Evolutionary conservation across 441 rosid species (phyloP).

Genomic region (Breynia disticha): DNA sequence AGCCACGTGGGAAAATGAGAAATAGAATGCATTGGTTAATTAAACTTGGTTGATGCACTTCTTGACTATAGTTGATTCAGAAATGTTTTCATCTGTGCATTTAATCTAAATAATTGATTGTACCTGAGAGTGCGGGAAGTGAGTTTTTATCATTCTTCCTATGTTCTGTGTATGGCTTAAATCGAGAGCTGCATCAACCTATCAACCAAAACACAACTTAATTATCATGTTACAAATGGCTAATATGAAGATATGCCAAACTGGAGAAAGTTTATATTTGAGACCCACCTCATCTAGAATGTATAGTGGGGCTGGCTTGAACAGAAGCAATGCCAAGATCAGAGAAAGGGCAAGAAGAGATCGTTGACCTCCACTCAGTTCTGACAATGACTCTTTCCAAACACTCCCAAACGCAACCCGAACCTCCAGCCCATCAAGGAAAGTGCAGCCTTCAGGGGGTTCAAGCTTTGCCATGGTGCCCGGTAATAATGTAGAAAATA

Average conservation of each 20-base stretch:
- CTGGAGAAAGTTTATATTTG: background rate
- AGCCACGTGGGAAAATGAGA: too few relatives aligned
- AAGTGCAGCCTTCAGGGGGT: constrained; percentile 88
- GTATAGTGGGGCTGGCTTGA: constrained; percentile 98
- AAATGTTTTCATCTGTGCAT: too few relatives aligned
- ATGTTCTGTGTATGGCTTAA: constrained; percentile 92
- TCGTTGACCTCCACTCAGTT: constrained; percentile 96
- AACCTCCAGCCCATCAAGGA: constrained; percentile 98
- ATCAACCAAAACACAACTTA: constrained; percentile 18
- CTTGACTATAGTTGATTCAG: too few relatives aligned
- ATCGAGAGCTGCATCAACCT: constrained; percentile 98
- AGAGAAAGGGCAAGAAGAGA: constrained; percentile 91
- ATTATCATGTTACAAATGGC: background rate
- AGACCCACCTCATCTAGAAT: constrained; percentile 84
- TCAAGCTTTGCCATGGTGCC: constrained; percentile 96
- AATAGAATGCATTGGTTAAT: too few relatives aligned
- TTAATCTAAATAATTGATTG: background rate
- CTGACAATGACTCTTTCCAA: constrained; percentile 98
- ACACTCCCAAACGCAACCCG: constrained; percentile 97
- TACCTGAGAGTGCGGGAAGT: constrained; percentile 86
- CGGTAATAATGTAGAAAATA: constrained; percentile 92
- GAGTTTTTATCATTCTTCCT: constrained; percentile 91
- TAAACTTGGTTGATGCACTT: too few relatives aligned
- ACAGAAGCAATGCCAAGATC: constrained; percentile 90
- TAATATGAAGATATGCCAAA: background rate